A percentile compares a stretch with the other conserved stretches of the same genome.
phyloP scores from a whole-genome alignment of 148 eudicot species.

The Cornus kousa region DNA sequence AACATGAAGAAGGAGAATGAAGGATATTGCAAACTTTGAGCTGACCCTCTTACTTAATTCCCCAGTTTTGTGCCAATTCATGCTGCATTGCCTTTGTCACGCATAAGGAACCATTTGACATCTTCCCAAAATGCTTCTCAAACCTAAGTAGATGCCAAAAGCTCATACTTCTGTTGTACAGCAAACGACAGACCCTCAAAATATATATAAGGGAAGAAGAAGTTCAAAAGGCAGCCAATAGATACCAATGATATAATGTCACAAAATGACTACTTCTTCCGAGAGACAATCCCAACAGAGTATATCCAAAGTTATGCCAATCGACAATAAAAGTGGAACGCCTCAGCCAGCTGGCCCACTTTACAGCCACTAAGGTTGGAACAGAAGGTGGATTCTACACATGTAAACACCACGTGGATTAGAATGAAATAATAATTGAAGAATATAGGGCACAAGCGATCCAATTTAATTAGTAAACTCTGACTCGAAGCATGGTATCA shows the following conservation, averaged over 20 bases:
- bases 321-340: slow-evolving; percentile 69
- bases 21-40: slow-evolving; percentile 9
- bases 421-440: background rate
- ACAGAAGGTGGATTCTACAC: slow-evolving; percentile 94
- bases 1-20: slow-evolving; percentile 6
- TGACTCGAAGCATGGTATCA: background rate
- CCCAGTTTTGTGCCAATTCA: slow-evolving; percentile 94
- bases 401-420: background rate
- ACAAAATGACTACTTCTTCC: slow-evolving; percentile 90
- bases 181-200: slow-evolving; percentile 6
- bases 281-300: slow-evolving; percentile 81
- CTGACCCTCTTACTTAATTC: slow-evolving; percentile 53
- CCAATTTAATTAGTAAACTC: background rate
- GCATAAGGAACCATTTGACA: slow-evolving; percentile 91
- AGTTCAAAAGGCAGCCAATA: slow-evolving; percentile 9
- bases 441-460: background rate
- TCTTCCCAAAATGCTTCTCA: slow-evolving; percentile 84
- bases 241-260: slow-evolving; percentile 75
- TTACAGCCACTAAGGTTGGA: slow-evolving; percentile 84
- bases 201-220: background rate
- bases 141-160: slow-evolving; percentile 40
- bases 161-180: slow-evolving; percentile 14
- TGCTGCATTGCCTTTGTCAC: slow-evolving; percentile 98
- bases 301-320: slow-evolving; percentile 99
- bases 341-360: slow-evolving; percentile 95